phyloP scores from a whole-genome alignment of 2,329 filamentous ascomycete genomes.

The Diaporthe capsici region DNA sequence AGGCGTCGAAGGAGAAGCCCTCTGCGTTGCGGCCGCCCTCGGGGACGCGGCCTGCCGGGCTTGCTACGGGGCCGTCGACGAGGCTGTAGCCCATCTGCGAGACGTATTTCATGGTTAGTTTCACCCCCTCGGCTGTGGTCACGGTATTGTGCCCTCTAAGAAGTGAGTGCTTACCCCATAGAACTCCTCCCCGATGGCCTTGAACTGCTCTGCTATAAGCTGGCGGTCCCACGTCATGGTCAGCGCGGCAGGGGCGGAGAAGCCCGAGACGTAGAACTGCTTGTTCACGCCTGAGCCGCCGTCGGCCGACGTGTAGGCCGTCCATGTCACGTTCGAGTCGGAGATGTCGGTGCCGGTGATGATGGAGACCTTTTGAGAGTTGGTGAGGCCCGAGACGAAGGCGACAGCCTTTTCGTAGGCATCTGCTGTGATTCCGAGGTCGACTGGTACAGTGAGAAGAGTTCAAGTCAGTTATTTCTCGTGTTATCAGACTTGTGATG shows the following conservation, averaged over 20 bases:
- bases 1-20: constrained; percentile 54
- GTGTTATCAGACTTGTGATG: too few relatives aligned
- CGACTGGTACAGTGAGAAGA: not conserved
- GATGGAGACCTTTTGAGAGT: constrained; percentile 22
- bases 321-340: constrained; percentile 54
- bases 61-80: constrained; percentile 18
- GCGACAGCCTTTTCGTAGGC: constrained; percentile 24
- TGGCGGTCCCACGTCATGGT: constrained; percentile 45
- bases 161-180: constrained; percentile 36
- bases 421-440: constrained; percentile 18
- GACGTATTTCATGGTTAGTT: not conserved
- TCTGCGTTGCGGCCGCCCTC: constrained; percentile 17
- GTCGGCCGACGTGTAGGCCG: constrained; percentile 51
- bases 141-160: too few relatives aligned
- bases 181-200: constrained; percentile 42
- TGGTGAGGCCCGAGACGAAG: constrained; percentile 8
- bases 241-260: constrained; percentile 42
- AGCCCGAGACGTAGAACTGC: constrained; percentile 44
- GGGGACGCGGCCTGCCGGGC: constrained; percentile 2
- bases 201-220: constrained; percentile 41
- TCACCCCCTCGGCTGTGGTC: too few relatives aligned
- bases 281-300: constrained; percentile 43
- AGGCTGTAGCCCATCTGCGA: constrained; percentile 22
- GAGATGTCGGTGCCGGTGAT: constrained; percentile 3
- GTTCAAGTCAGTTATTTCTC: not conserved